These are phyloP conservation scores for Debaryomyces hansenii DNA, from an alignment of 805 yeast species.

Conservation along the genomic window DNA sequence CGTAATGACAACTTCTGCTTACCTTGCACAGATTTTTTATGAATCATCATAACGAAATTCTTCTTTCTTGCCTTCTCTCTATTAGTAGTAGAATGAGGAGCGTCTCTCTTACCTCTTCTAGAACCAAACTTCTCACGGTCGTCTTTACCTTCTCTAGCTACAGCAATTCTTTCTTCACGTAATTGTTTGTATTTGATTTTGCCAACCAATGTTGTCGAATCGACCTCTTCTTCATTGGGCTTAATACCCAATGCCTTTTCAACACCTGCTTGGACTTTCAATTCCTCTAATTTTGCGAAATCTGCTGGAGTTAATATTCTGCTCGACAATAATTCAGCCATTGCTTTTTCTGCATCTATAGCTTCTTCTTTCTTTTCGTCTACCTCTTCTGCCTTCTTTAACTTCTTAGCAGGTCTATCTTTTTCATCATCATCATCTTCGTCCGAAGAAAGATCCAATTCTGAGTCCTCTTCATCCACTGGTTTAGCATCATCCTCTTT, in stretches of 20 bases:
- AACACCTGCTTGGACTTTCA: conserved; percentile 81
- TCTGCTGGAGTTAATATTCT: conserved; percentile 95
- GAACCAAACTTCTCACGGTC: conserved; percentile 91
- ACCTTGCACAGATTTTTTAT: conserved; percentile 91
- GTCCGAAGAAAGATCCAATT: conserved; percentile 46
- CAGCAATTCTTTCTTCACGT: conserved; percentile 88
- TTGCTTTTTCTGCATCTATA: conserved; percentile 24
- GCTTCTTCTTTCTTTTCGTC: conserved; percentile 9
- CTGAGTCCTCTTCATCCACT: conserved; percentile 40
- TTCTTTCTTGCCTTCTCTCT: conserved; percentile 96
- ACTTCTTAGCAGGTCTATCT: conserved; percentile 25
- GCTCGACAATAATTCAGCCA: conserved; percentile 61
- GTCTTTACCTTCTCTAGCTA: conserved; percentile 86
- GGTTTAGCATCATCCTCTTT: conserved; percentile 26
- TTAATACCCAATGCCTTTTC: conserved; percentile 69
- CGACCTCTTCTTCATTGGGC: conserved; percentile 76
- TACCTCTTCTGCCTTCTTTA: conserved; percentile 18
- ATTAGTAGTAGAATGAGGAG: conserved; percentile 87
- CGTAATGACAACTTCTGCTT: conserved; percentile 86
- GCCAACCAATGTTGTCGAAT: conserved; percentile 75
- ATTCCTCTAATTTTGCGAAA: conserved; percentile 91
- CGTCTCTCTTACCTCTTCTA: conserved; percentile 74
- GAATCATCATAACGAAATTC: conserved; percentile 99
- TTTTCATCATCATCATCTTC: conserved; percentile 25
- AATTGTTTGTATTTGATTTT: conserved; percentile 77